These are phyloP conservation scores for Zygnema circumcarinatum DNA, from an alignment of 139 green algal species.

Conservation along the genomic window DNA sequence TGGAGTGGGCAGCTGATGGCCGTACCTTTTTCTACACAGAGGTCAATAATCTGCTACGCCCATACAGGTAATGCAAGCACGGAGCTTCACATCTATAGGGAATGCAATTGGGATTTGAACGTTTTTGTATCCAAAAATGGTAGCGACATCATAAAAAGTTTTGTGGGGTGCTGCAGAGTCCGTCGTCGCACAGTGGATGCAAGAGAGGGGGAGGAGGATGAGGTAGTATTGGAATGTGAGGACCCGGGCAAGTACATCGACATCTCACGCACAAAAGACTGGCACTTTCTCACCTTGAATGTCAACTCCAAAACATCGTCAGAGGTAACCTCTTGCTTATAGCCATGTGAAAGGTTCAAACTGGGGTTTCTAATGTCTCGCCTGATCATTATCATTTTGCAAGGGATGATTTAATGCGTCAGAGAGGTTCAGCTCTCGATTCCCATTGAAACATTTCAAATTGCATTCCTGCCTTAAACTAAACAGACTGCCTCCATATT, in stretches of 20 bases:
- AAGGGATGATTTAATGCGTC: no score
- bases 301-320: constrained; percentile 51
- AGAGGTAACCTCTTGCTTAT: constrained; percentile 39
- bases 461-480: no score
- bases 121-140: neutral
- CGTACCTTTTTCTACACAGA: constrained; percentile 45
- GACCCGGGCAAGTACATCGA: constrained; percentile 36
- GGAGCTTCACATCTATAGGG: neutral
- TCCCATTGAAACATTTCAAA: no score
- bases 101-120: neutral
- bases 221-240: constrained; percentile 23
- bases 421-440: no score
- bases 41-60: constrained; percentile 13
- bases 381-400: no score
- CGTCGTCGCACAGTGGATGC: neutral
- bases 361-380: no score
- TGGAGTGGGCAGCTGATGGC: constrained; percentile 35
- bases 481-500: no score
- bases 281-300: constrained; percentile 41
- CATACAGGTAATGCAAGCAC: constrained; percentile 38
- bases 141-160: no score
- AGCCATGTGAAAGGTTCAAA: no score
- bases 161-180: neutral
- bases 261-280: constrained; percentile 53
- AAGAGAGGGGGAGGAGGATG: constrained; percentile 25